Evolutionary conservation across 1,284 basidiomycete genomes (phyloP), one percentile per base, ranked within the genome.

Genomic region (Cerrena zonata): DNA sequence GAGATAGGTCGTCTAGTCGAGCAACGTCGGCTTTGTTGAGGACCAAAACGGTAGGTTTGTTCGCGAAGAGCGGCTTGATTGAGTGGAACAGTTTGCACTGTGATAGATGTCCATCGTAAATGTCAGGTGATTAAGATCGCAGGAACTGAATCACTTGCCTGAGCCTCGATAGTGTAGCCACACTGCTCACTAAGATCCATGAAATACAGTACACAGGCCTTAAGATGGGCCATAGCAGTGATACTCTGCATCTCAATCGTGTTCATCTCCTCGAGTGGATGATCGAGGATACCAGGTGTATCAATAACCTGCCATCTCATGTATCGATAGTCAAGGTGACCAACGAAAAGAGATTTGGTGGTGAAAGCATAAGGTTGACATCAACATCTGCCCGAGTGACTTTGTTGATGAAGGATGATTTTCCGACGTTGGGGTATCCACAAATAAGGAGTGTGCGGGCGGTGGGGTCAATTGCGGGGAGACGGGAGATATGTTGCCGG

Each of bases 231-330:
- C 56, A 97, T 76, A 5, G 94, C 94, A 37, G 93, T 97, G 69
- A 97, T 94, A 62, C 90, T 94, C 75, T 97, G 94, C 93, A 97
- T 97, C 73, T 97, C 94, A 60, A 97, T 97, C 53, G 94, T 96
- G 77, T 96, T 96, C 94, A 97, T 96, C 54, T 97, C 94, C 69
- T 97, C 94, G 40, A 97, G 78, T 1, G 94, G 94, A 68, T 95
- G 92, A 65, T 91, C 90, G 60, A 95, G 76, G 53, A 95, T 86
- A 55, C 93, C 93, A 11, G 93, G 92, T 37, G 92, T 95, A 75
- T 94, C 93, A 62, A 97, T 94, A 43, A 96, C 94, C 69, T 97
- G 94, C 94, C 94, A 97, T 57, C 94, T 82, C 59, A 97, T 80
- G 73, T 97, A 97, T 66, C 94, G 93, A 77, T 97, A 96, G 70